phyloP scores from a whole-genome alignment of 1,139 yeast species.

The Nadsonia commutata region DNA sequence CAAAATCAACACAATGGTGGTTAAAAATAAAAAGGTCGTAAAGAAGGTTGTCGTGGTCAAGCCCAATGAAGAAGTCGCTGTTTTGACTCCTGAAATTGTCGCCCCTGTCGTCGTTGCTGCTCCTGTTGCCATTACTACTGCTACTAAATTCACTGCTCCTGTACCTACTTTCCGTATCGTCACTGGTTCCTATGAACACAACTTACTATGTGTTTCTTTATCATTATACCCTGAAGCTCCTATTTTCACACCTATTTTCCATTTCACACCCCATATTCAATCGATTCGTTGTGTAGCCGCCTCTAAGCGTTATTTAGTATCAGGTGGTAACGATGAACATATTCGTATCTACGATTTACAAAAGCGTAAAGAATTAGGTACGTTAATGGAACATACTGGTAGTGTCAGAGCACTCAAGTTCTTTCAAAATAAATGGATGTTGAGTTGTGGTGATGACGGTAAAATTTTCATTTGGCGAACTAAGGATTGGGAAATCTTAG shows the following conservation, averaged over 20 bases:
- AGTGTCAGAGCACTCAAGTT: constrained; percentile 67
- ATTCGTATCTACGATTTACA: constrained; percentile 88
- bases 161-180: constrained; percentile 46
- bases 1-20: neutral
- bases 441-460: constrained; percentile 87
- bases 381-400: constrained; percentile 79
- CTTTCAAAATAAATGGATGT: constrained; percentile 58
- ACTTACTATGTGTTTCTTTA: constrained; percentile 68
- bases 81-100: neutral
- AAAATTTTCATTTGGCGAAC: constrained; percentile 86
- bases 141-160: neutral
- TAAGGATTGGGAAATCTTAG: constrained; percentile 91
- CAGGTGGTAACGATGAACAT: constrained; percentile 95
- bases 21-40: neutral
- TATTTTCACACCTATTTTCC: constrained; percentile 84
- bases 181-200: constrained; percentile 94
- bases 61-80: neutral
- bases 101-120: neutral
- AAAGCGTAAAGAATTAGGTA: constrained; percentile 86
- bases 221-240: constrained; percentile 28
- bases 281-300: constrained; percentile 76
- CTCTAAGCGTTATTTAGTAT: constrained; percentile 73
- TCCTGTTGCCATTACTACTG: neutral
- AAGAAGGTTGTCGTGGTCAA: neutral
- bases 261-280: constrained; percentile 85